These are phyloP conservation scores for Cyberlindnera meyerae DNA, from an alignment of 805 yeast species.

Conservation along the genomic window DNA sequence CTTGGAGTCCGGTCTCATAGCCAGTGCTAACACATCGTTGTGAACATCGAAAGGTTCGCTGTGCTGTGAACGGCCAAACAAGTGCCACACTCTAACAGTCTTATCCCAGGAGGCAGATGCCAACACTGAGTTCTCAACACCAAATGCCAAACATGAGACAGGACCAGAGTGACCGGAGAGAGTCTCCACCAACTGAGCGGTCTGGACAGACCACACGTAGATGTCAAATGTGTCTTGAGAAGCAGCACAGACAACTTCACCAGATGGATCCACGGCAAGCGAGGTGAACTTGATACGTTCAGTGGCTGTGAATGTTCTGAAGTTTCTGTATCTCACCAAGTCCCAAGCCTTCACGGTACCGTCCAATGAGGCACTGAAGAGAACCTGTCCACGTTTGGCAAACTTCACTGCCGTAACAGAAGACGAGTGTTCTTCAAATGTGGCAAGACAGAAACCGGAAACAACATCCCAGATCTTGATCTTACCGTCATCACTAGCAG, in stretches of 20 bases:
- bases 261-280: conserved; percentile 94
- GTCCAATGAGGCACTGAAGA: conserved; percentile 88
- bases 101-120: conserved; percentile 97
- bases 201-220: conserved; percentile 96
- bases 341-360: conserved; percentile 99
- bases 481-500: conserved; percentile 96
- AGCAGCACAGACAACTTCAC: conserved; percentile 95
- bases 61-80: conserved; percentile 79
- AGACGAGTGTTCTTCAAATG: conserved; percentile 86
- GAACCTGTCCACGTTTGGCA: conserved; percentile 84
- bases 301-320: conserved; percentile 90
- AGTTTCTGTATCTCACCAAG: conserved; percentile 84
- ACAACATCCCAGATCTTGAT: conserved; percentile 93
- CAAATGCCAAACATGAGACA: conserved; percentile 80
- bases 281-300: conserved; percentile 81
- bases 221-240: conserved; percentile 85
- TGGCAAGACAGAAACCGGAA: conserved; percentile 88
- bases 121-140: conserved; percentile 65
- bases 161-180: conserved; percentile 96
- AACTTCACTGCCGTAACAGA: conserved; percentile 85
- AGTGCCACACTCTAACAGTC: conserved; percentile 88
- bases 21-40: conserved; percentile 76
- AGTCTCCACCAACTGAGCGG: conserved; percentile 83
- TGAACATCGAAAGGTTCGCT: conserved; percentile 87
- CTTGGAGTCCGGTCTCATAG: conserved; percentile 91